Conservation (phyloP, 2,329 filamentous ascomycete species). For the Fusarium phyllophilum region DNA sequence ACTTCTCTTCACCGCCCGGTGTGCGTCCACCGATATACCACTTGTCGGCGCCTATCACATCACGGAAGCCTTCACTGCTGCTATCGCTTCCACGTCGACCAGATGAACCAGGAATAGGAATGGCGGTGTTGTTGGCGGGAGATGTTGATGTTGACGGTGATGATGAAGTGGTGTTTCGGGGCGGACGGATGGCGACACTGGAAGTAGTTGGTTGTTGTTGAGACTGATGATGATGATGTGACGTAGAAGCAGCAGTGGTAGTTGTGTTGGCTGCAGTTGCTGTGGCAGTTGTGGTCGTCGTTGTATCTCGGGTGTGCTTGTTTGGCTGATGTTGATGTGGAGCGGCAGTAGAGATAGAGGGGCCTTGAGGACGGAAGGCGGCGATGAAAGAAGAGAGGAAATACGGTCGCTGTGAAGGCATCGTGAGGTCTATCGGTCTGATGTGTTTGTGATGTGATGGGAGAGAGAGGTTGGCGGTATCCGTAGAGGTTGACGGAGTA, state of each 20-base stretch:
- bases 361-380: constrained; percentile 60
- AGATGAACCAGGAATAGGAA: constrained; percentile 54
- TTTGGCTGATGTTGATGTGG: constrained; percentile 47
- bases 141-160: constrained; percentile 31
- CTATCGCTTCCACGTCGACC: constrained; percentile 77
- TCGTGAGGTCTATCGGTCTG: constrained; percentile 33
- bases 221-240: constrained; percentile 34
- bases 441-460: background rate
- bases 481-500: background rate
- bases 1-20: constrained; percentile 79
- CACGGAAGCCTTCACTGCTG: constrained; percentile 79
- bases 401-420: constrained; percentile 65
- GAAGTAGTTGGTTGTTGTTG: constrained; percentile 41
- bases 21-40: constrained; percentile 85
- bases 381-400: constrained; percentile 67
- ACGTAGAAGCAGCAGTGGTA: constrained; percentile 35
- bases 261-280: constrained; percentile 36
- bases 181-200: constrained; percentile 46
- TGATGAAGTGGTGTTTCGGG: constrained; percentile 36
- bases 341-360: constrained; percentile 48
- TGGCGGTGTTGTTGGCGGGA: constrained; percentile 42
- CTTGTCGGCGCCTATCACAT: constrained; percentile 77
- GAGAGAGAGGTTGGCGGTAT: background rate
- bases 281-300: constrained; percentile 35
- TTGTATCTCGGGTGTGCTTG: constrained; percentile 49